Conservation (phyloP, 768 basidiomycete genomes). For the Trametes maxima region DNA sequence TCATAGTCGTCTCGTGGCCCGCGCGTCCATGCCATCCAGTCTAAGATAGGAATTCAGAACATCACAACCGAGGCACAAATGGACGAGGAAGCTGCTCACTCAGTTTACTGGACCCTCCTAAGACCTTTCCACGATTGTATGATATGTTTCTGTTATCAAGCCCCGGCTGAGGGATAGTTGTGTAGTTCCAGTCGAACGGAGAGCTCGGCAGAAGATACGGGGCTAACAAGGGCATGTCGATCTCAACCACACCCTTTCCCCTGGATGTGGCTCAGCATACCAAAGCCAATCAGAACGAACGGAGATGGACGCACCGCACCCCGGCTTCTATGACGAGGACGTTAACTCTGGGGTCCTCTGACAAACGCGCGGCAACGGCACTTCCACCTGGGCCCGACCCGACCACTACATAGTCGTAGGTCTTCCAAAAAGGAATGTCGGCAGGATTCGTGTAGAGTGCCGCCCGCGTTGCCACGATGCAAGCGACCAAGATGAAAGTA, state of each 20-base stretch:
- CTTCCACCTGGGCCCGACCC: slow-evolving; percentile 42
- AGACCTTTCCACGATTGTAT: slow-evolving; percentile 29
- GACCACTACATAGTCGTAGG: slow-evolving; percentile 44
- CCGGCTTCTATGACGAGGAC: slow-evolving; percentile 39
- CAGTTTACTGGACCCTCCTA: slow-evolving; percentile 31
- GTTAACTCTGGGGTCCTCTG: slow-evolving; percentile 38
- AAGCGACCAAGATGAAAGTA: too few species aligned
- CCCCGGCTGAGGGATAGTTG: slow-evolving; percentile 26
- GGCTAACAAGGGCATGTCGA: slow-evolving; percentile 25
- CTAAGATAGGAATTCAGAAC: slow-evolving; percentile 4
- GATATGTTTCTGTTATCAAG: slow-evolving; percentile 23
- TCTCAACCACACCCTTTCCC: slow-evolving; percentile 13
- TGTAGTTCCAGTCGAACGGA: slow-evolving; percentile 33
- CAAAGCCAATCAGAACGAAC: too few species aligned
- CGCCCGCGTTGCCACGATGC: background rate
- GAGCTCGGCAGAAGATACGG: slow-evolving; percentile 21
- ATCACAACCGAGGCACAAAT: background rate
- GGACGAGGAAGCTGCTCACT: slow-evolving; percentile 17
- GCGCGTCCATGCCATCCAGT: slow-evolving; percentile 33
- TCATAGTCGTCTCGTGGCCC: slow-evolving; percentile 32
- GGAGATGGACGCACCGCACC: background rate
- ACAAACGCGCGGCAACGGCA: slow-evolving; percentile 41
- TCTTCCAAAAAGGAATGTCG: slow-evolving; percentile 9
- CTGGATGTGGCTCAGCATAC: slow-evolving; percentile 1
- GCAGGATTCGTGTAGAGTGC: slow-evolving; percentile 13